Evolutionary conservation across 2,329 filamentous ascomycete genomes (phyloP).

Genomic region (Cladophialophora bantiana): DNA sequence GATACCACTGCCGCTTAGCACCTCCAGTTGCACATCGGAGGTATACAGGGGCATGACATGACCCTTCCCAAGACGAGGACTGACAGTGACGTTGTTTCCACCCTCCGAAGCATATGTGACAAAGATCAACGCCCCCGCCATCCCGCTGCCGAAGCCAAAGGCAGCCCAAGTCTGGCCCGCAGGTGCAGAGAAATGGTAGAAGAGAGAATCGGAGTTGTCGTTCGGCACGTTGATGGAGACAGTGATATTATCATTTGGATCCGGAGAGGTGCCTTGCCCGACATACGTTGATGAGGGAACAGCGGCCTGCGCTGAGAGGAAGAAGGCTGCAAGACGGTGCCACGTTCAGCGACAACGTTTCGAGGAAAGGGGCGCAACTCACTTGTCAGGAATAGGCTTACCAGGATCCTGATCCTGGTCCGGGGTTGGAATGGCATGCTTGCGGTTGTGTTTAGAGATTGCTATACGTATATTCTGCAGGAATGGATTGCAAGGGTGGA

Average conservation of each 20-base stretch:
- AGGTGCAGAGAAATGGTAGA: slow-evolving; percentile 40
- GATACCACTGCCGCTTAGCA: slow-evolving; percentile 59
- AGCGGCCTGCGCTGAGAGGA: slow-evolving; percentile 31
- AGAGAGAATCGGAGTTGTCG: slow-evolving; percentile 38
- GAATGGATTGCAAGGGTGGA: not conserved
- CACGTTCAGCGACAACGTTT: not conserved
- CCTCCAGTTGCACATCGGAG: slow-evolving; percentile 52
- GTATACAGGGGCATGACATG: slow-evolving; percentile 47
- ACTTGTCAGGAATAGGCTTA: slow-evolving; percentile 28
- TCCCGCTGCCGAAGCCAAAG: slow-evolving; percentile 42
- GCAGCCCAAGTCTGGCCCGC: slow-evolving; percentile 40
- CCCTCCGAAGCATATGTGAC: slow-evolving; percentile 41
- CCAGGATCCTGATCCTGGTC: slow-evolving; percentile 20
- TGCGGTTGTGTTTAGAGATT: slow-evolving; percentile 8
- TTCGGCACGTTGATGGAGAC: slow-evolving; percentile 41
- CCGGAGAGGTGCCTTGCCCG: slow-evolving; percentile 28
- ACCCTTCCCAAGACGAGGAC: slow-evolving; percentile 40
- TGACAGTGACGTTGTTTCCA: slow-evolving; percentile 42
- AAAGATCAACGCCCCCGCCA: slow-evolving; percentile 44
- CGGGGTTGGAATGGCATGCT: slow-evolving; percentile 11
- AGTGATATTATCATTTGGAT: slow-evolving; percentile 36
- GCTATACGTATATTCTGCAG: slow-evolving; percentile 7
- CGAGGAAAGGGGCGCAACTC: slow-evolving; percentile 11
- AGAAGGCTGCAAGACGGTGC: slow-evolving; percentile 16
- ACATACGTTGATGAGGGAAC: slow-evolving; percentile 31